phyloP scores from a whole-genome alignment of 2,329 filamentous ascomycete genomes.

The Leptographium procerum region DNA sequence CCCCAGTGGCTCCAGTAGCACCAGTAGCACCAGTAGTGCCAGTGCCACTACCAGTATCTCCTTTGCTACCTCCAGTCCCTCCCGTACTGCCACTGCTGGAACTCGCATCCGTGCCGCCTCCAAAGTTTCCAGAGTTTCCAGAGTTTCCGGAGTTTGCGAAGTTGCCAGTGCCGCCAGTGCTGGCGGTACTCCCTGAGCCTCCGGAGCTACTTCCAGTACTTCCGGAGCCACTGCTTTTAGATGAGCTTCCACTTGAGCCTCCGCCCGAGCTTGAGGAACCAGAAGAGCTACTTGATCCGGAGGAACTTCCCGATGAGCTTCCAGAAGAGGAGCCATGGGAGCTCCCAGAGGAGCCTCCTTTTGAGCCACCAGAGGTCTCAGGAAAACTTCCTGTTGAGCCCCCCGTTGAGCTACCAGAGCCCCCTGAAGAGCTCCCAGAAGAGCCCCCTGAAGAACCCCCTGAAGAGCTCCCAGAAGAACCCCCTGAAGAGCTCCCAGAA shows the following conservation, averaged over 20 bases:
- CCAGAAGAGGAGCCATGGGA: neutral
- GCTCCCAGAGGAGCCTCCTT: neutral
- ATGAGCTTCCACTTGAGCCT: too few relatives aligned
- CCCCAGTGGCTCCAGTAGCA: too few relatives aligned
- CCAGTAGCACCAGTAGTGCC: neutral
- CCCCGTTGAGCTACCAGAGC: neutral
- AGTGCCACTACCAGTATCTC: neutral
- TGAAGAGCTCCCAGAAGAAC: neutral
- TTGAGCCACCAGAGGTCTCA: neutral
- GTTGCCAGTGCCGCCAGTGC: too few relatives aligned
- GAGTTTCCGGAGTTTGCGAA: neutral
- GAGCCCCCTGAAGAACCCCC: neutral
- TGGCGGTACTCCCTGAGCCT: too few relatives aligned
- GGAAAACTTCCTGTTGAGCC: neutral
- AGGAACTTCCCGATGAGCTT: neutral
- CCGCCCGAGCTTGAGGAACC: neutral
- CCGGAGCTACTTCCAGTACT: too few relatives aligned
- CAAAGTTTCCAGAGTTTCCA: neutral
- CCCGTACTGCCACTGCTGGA: neutral
- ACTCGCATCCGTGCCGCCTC: too few relatives aligned
- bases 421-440: neutral
- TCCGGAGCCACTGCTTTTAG: too few relatives aligned
- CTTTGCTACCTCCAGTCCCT: neutral
- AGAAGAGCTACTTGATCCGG: neutral
- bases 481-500: neutral